These are phyloP conservation scores for Globisporangium canariense DNA, from an alignment of 352 stramenopile species.

Conservation along the genomic window DNA sequence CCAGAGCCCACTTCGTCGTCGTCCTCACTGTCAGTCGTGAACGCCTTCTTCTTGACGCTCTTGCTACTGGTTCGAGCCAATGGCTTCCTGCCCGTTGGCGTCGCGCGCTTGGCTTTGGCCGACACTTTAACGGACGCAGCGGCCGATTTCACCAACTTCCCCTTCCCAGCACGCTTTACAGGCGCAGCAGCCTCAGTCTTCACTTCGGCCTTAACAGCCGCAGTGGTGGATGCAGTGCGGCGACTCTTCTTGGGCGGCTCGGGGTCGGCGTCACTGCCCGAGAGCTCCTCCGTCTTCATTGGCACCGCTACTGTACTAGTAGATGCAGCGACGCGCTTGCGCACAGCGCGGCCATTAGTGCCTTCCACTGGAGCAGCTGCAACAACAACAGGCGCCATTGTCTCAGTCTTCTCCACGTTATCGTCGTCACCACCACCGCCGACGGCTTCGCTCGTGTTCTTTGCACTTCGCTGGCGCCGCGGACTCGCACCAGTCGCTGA, in stretches of 20 bases:
- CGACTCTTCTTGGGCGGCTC: slow-evolving; percentile 12
- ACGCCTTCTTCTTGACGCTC: not conserved
- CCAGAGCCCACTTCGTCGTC: slow-evolving; percentile 24
- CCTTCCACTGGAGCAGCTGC: not conserved
- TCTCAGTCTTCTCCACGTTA: not conserved
- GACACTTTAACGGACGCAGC: slow-evolving; percentile 3
- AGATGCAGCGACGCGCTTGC: not conserved
- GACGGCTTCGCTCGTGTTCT: slow-evolving; percentile 2
- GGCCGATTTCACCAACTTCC: not conserved
- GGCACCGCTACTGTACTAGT: no score
- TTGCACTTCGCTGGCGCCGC: slow-evolving; percentile 3
- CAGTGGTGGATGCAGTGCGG: not conserved
- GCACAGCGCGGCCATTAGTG: not conserved
- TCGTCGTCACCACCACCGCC: not conserved
- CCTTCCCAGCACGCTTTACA: slow-evolving; percentile 2
- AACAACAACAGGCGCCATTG: not conserved
- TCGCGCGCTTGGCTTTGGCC: slow-evolving; percentile 2
- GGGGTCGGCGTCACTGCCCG: not conserved
- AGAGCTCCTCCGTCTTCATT: not conserved
- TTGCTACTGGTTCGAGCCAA: slow-evolving; percentile 2
- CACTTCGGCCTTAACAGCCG: not conserved
- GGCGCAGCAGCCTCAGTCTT: not conserved
- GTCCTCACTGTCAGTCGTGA: slow-evolving; percentile 10
- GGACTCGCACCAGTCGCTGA: not conserved
- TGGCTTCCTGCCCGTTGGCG: slow-evolving; percentile 5